phyloP scores from a whole-genome alignment of 2,329 filamentous ascomycete genomes.

The Teratosphaeria zuluensis region DNA sequence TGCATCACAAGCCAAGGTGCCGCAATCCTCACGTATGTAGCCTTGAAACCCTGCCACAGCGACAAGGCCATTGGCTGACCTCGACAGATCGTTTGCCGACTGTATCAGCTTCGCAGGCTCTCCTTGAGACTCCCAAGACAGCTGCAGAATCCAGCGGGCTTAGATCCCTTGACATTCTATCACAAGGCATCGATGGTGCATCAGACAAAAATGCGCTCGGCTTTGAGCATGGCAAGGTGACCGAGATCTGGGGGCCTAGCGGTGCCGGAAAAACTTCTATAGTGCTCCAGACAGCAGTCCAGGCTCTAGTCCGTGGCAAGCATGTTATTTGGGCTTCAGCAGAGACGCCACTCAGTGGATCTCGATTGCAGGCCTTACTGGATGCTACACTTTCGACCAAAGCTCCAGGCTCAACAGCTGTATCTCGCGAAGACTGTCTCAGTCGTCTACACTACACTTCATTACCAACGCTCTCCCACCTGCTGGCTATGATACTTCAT shows the following conservation, averaged over 20 bases:
- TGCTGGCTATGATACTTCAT: conserved; percentile 63
- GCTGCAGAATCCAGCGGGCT: conserved; percentile 41
- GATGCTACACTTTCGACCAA: not conserved
- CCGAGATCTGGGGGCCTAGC: conserved; percentile 80
- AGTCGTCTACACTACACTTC: conserved; percentile 53
- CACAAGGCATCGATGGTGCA: conserved; percentile 22
- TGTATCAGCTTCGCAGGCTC: conserved; percentile 62
- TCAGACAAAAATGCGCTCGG: conserved; percentile 12
- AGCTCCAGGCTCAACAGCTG: not conserved
- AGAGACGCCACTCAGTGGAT: not conserved
- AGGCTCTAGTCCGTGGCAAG: conserved; percentile 1
- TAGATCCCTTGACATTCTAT: conserved; percentile 36
- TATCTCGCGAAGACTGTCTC: not conserved
- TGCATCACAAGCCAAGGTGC: conserved; percentile 13
- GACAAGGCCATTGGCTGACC: not conserved
- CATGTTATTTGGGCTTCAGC: conserved; percentile 4
- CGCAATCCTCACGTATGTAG: conserved; percentile 30
- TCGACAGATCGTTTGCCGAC: conserved; percentile 63
- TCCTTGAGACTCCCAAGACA: conserved; percentile 46
- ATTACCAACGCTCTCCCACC: conserved; percentile 49
- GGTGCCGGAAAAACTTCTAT: conserved; percentile 78
- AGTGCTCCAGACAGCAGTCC: conserved; percentile 36
- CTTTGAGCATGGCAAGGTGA: conserved; percentile 65
- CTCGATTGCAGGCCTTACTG: not conserved
- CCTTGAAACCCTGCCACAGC: not conserved